phyloP scores from a whole-genome alignment of 306 rosid genomes.

The Castanea sativa region DNA sequence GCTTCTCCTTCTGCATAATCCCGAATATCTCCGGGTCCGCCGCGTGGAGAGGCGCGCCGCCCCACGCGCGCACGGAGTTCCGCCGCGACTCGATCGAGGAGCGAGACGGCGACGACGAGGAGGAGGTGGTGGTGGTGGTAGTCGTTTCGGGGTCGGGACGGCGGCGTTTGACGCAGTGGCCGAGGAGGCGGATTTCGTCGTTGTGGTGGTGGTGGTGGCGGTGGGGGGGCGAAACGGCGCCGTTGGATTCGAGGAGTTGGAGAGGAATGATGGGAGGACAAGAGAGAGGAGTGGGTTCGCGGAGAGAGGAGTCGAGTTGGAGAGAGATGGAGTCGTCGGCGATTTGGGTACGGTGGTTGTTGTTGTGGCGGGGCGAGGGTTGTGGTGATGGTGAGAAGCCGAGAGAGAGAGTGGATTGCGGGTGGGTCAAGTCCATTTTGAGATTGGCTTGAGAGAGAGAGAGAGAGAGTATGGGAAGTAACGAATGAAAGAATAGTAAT shows the following conservation, averaged over 20 bases:
- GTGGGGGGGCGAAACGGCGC: conserved; percentile 15
- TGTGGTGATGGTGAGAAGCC: conserved; percentile 65
- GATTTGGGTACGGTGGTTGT: conserved; percentile 38
- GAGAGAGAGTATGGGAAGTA: neutral
- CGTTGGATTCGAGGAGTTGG: conserved; percentile 67
- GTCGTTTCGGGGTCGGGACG: conserved; percentile 62
- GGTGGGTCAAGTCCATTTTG: conserved; percentile 60
- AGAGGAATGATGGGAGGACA: conserved; percentile 56
- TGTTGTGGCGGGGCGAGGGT: too few relatives aligned
- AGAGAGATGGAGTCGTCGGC: conserved; percentile 66
- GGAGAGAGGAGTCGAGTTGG: conserved; percentile 62
- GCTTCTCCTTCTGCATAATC: conserved; percentile 85
- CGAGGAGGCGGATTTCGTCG: conserved; percentile 78
- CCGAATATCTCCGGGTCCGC: conserved; percentile 69
- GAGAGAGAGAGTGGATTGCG: conserved; percentile 60
- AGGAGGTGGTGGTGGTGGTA: conserved; percentile 22
- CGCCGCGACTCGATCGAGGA: conserved; percentile 46
- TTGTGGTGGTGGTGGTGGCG: conserved; percentile 34
- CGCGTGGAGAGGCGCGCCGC: conserved; percentile 49
- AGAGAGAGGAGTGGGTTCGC: conserved; percentile 42
- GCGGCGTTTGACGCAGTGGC: conserved; percentile 77
- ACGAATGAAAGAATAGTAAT: too few relatives aligned
- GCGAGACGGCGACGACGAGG: too few relatives aligned
- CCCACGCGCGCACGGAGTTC: conserved; percentile 65
- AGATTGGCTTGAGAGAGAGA: neutral